Evolutionary conservation across 139 green algal genomes (phyloP).

Genomic region (Closterium sp.): DNA sequence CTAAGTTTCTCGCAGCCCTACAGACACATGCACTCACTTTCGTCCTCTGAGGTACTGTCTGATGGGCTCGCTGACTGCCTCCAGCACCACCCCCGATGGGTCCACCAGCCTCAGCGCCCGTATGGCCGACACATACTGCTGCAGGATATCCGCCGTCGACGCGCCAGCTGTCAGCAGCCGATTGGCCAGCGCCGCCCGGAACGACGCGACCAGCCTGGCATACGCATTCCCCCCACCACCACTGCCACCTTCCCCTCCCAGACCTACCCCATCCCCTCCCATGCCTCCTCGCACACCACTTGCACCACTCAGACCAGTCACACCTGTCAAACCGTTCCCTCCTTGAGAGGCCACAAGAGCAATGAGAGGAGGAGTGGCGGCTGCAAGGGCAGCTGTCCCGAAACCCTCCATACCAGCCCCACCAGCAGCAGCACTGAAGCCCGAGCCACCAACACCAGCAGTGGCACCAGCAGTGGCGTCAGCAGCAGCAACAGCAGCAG

Average conservation of each 20-base stretch:
- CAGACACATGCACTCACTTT: background rate
- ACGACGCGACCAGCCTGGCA: background rate
- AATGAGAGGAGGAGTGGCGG: background rate
- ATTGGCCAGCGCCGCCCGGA: background rate
- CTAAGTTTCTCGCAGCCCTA: no score
- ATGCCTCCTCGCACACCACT: background rate
- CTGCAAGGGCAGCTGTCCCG: background rate
- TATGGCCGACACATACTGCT: constrained; percentile 86
- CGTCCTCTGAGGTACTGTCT: constrained; percentile 69
- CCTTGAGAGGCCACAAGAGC: background rate
- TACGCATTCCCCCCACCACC: background rate
- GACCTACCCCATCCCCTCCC: background rate
- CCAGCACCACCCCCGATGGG: constrained; percentile 71
- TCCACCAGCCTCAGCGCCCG: constrained; percentile 44
- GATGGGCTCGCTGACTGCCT: constrained; percentile 73
- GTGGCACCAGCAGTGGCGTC: background rate
- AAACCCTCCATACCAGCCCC: background rate
- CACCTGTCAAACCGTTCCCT: no score
- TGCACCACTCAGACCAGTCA: no score
- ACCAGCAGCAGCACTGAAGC: background rate
- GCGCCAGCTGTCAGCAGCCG: constrained; percentile 86
- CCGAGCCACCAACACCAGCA: background rate
- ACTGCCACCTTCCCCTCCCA: background rate
- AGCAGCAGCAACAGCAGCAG: background rate
- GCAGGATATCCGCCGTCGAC: constrained; percentile 83